phyloP scores from a whole-genome alignment of 257 asterid genomes.

The Scutellaria galericulata region DNA sequence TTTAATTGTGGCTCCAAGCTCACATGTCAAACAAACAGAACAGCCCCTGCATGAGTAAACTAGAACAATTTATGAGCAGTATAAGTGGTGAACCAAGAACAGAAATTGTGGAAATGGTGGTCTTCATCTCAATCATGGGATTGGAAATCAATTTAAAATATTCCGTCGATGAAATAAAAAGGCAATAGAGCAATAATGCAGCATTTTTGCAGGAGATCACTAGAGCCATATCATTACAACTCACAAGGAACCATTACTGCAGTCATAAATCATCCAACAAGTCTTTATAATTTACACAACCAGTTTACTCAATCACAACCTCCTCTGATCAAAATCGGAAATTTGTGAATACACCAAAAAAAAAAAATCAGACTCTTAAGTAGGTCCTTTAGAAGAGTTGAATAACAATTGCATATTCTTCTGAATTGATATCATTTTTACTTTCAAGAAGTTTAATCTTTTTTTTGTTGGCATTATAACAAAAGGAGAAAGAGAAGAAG shows the following conservation, averaged over 20 bases:
- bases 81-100: conserved; percentile 13
- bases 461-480: too few species aligned
- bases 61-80: conserved; percentile 2
- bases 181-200: neutral
- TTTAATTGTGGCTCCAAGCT: conserved; percentile 36
- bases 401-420: neutral
- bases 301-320: neutral
- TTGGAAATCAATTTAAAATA: conserved; percentile 1
- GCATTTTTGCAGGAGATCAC: neutral
- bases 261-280: neutral
- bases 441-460: too few species aligned
- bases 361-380: neutral
- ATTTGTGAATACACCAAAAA: neutral
- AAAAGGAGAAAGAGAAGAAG: too few species aligned
- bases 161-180: neutral
- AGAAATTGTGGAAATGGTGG: neutral
- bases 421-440: too few species aligned
- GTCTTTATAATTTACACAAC: neutral
- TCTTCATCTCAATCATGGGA: conserved; percentile 11
- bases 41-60: conserved; percentile 42
- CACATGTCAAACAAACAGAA: conserved; percentile 31
- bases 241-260: neutral
- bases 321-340: neutral
- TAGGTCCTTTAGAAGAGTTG: neutral
- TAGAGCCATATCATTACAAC: neutral